These are phyloP conservation scores for Tolypocladium ovalisporum DNA, from an alignment of 2,329 filamentous ascomycete genomes.

Conservation along the genomic window DNA sequence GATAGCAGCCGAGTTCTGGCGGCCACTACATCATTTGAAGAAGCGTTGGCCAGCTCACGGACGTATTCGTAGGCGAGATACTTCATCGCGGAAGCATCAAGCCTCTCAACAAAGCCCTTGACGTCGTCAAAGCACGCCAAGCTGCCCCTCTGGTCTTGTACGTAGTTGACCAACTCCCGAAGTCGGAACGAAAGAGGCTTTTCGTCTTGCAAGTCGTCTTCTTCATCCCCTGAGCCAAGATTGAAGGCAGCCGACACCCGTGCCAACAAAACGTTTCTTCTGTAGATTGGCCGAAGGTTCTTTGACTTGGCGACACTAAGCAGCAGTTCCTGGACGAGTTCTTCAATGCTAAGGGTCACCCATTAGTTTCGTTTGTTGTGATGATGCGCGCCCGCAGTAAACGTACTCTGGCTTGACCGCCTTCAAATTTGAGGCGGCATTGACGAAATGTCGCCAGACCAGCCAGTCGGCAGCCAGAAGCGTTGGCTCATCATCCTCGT, in stretches of 20 bases:
- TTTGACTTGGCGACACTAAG: slow-evolving; percentile 16
- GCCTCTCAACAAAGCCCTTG: slow-evolving; percentile 29
- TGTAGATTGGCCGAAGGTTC: slow-evolving; percentile 25
- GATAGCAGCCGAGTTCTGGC: slow-evolving; percentile 22
- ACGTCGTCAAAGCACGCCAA: slow-evolving; percentile 36
- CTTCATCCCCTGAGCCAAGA: slow-evolving; percentile 16
- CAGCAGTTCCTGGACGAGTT: slow-evolving; percentile 18
- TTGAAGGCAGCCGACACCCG: slow-evolving; percentile 25
- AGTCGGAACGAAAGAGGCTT: slow-evolving; percentile 19
- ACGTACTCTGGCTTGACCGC: slow-evolving; percentile 22
- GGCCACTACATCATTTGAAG: slow-evolving; percentile 10
- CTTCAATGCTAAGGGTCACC: slow-evolving; percentile 11
- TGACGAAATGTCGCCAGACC: slow-evolving; percentile 28
- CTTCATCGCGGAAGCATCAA: slow-evolving; percentile 28
- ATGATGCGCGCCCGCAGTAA: too few species aligned
- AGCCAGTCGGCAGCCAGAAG: slow-evolving; percentile 34
- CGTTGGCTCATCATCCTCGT: slow-evolving; percentile 24
- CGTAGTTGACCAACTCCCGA: slow-evolving; percentile 22
- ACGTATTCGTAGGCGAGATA: slow-evolving; percentile 27
- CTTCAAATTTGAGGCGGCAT: slow-evolving; percentile 23
- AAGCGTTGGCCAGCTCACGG: slow-evolving; percentile 17
- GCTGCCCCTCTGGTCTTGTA: slow-evolving; percentile 23
- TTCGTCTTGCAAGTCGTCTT: slow-evolving; percentile 15
- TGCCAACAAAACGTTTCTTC: slow-evolving; percentile 26
- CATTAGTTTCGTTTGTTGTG: slow-evolving; percentile 3